Conservation (phyloP, 2,329 filamentous ascomycete species). For the Ceratocystis ficicola region DNA sequence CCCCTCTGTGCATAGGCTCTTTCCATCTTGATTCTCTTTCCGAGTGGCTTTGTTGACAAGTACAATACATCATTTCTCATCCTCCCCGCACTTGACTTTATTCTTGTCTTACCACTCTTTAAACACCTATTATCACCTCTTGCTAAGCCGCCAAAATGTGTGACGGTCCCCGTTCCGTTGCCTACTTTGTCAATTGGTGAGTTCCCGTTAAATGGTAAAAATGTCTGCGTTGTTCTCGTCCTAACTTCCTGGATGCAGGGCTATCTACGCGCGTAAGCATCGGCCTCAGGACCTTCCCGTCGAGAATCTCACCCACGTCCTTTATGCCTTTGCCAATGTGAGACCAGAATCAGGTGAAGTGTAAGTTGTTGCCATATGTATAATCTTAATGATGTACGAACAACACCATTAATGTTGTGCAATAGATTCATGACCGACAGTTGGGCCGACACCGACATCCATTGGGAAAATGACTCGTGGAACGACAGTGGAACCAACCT, state of each 20-base stretch:
- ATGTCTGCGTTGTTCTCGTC: background rate
- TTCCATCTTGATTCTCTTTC: background rate
- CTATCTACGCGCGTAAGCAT: constrained; percentile 76
- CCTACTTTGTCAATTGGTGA: constrained; percentile 61
- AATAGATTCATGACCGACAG: constrained; percentile 43
- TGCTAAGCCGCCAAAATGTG: constrained; percentile 8
- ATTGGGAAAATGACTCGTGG: constrained; percentile 56
- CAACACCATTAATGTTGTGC: constrained; percentile 11
- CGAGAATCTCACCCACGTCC: constrained; percentile 72
- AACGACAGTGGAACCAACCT: constrained; percentile 65
- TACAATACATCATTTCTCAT: background rate
- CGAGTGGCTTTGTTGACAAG: background rate
- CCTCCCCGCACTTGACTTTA: background rate
- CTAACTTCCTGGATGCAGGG: constrained; percentile 35
- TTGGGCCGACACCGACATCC: constrained; percentile 62
- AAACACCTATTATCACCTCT: background rate
- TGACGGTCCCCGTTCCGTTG: constrained; percentile 51
- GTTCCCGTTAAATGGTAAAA: background rate
- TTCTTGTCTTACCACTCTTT: background rate
- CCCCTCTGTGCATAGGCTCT: background rate
- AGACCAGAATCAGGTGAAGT: constrained; percentile 69
- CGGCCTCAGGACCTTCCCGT: constrained; percentile 72
- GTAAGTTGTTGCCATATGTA: constrained; percentile 30
- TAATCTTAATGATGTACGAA: background rate
- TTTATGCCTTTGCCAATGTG: constrained; percentile 87